These are phyloP conservation scores for Cordyceps cicadae DNA, from an alignment of 2,329 filamentous ascomycete genomes.

Conservation along the genomic window DNA sequence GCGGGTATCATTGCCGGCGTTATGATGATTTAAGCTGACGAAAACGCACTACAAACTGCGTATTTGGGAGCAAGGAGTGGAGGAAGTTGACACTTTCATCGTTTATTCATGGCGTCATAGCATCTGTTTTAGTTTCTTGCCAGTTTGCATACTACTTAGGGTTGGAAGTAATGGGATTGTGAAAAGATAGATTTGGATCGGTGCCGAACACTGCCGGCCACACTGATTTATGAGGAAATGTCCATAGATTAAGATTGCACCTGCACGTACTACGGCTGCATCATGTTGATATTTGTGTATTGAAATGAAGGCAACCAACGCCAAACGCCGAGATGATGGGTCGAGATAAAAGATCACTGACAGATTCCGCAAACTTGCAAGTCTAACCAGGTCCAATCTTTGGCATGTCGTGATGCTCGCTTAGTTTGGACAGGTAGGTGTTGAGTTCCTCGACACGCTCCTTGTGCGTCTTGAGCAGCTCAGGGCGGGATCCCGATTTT, in stretches of 20 bases:
- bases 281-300: not conserved
- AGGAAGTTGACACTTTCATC: not conserved
- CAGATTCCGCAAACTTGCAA: not conserved
- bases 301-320: not conserved
- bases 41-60: not conserved
- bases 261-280: not conserved
- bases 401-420: slow-evolving; percentile 96
- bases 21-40: slow-evolving; percentile 19
- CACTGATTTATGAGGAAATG: slow-evolving; percentile 10
- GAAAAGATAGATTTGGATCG: slow-evolving; percentile 6
- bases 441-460: slow-evolving; percentile 94
- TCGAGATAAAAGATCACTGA: not conserved
- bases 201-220: slow-evolving; percentile 1
- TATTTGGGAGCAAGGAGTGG: not conserved
- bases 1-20: slow-evolving; percentile 20
- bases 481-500: slow-evolving; percentile 47
- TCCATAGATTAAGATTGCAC: slow-evolving; percentile 11
- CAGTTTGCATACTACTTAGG: not conserved
- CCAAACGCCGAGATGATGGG: not conserved
- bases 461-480: slow-evolving; percentile 93
- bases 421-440: slow-evolving; percentile 81
- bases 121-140: not conserved
- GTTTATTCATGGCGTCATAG: not conserved
- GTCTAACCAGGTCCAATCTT: slow-evolving; percentile 53
- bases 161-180: slow-evolving; percentile 2